phyloP scores from a whole-genome alignment of 2,329 filamentous ascomycete genomes.

The Aureobasidium sp. region DNA sequence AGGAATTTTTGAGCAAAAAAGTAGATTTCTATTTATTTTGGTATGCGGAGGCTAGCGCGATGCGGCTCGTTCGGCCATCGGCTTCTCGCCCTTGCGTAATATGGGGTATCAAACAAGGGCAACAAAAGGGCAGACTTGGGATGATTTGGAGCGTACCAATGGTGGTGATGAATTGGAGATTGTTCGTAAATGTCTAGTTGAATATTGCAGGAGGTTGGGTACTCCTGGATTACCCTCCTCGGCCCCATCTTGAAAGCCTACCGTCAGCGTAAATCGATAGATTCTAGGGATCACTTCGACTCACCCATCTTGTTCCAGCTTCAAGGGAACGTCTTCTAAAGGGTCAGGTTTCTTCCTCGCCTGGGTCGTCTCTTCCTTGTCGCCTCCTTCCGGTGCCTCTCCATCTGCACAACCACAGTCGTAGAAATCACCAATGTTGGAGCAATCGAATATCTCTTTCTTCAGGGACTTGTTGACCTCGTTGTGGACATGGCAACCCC shows the following conservation, averaged over 20 bases:
- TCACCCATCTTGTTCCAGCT: slow-evolving; percentile 19
- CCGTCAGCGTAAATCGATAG: not conserved
- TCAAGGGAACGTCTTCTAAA: slow-evolving; percentile 8
- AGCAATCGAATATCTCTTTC: slow-evolving; percentile 55
- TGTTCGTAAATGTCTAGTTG: not conserved
- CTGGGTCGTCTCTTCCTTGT: slow-evolving; percentile 20
- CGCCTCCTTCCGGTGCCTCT: slow-evolving; percentile 15
- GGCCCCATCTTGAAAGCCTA: slow-evolving; percentile 5
- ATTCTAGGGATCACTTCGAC: not conserved
- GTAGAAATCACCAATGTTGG: slow-evolving; percentile 57
- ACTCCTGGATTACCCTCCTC: slow-evolving; percentile 4
- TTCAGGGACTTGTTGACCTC: slow-evolving; percentile 54
- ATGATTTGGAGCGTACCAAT: not conserved
- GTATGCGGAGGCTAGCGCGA: slow-evolving; percentile 7
- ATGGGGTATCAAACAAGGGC: not conserved
- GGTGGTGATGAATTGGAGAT: not conserved
- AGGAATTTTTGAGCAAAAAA: slow-evolving; percentile 7
- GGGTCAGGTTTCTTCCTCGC: slow-evolving; percentile 23
- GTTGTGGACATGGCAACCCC: slow-evolving; percentile 60
- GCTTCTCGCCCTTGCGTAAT: slow-evolving; percentile 6
- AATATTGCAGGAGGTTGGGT: not conserved
- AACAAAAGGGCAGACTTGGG: not conserved
- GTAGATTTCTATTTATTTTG: slow-evolving; percentile 8
- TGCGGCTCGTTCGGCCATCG: slow-evolving; percentile 1
- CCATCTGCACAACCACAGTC: slow-evolving; percentile 54